phyloP scores from a whole-genome alignment of 257 asterid genomes.

The Nicotiana attenuata region DNA sequence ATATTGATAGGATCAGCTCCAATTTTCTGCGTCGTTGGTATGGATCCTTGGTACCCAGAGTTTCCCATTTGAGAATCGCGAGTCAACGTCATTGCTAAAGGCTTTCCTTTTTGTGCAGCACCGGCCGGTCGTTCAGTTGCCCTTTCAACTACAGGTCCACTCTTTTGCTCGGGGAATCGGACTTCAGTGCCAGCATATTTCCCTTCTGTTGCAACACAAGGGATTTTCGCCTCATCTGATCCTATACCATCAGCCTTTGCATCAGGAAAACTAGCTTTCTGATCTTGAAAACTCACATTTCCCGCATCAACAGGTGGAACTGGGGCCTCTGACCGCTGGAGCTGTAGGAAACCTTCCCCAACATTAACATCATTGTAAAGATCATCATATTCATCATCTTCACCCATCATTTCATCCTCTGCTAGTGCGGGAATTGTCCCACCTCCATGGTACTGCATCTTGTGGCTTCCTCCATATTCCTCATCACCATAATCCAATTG shows the following conservation, averaged over 20 bases:
- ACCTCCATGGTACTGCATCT: conserved; percentile 60
- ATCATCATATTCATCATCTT: conserved; percentile 52
- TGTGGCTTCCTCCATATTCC: conserved; percentile 57
- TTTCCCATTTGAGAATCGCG: conserved; percentile 47
- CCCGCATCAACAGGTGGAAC: conserved; percentile 36
- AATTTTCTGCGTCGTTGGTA: conserved; percentile 29
- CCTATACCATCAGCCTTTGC: conserved; percentile 33
- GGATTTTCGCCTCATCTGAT: conserved; percentile 34
- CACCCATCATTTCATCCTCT: conserved; percentile 69
- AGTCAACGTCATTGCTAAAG: conserved; percentile 24
- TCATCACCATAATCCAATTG: conserved; percentile 67
- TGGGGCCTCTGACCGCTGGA: conserved; percentile 45
- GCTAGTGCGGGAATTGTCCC: conserved; percentile 80
- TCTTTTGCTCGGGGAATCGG: conserved; percentile 51
- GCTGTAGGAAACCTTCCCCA: conserved; percentile 44
- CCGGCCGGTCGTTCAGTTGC: conserved; percentile 32
- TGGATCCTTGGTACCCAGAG: conserved; percentile 52
- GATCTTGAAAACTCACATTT: conserved; percentile 44
- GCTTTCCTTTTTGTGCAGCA: conserved; percentile 37
- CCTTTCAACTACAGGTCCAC: conserved; percentile 28
- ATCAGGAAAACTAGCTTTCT: conserved; percentile 36
- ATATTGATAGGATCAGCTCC: conserved; percentile 32
- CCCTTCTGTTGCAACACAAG: conserved; percentile 41
- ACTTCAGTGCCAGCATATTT: conserved; percentile 26
- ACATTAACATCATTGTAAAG: conserved; percentile 55